Conservation (phyloP, 1,139 yeast species). For the Saccharomyces hybrid region DNA sequence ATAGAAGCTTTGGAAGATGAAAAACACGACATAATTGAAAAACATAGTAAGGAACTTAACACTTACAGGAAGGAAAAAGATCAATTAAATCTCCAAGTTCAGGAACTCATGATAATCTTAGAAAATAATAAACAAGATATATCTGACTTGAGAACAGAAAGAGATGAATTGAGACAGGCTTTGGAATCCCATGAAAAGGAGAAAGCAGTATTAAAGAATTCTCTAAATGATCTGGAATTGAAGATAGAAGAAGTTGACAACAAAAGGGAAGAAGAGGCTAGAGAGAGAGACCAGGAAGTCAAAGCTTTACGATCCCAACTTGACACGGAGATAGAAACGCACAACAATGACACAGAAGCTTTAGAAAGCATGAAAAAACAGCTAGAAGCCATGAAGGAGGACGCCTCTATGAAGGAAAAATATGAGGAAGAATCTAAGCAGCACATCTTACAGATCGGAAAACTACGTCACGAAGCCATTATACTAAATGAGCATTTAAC, state of each 20-base stretch:
- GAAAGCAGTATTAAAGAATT: conserved; percentile 17
- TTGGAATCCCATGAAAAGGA: conserved; percentile 16
- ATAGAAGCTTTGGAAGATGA: conserved; percentile 22
- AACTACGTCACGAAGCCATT: conserved; percentile 91
- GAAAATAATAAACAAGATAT: conserved; percentile 25
- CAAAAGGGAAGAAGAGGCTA: conserved; percentile 9
- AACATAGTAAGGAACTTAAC: conserved; percentile 15
- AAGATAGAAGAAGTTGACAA: conserved; percentile 15
- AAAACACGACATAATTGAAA: conserved; percentile 15
- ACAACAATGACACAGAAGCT: conserved; percentile 9
- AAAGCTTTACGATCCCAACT: conserved; percentile 19
- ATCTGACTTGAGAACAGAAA: conserved; percentile 23
- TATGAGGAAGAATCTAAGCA: conserved; percentile 54
- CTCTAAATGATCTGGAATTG: conserved; percentile 21
- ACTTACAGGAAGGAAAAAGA: conserved; percentile 12
- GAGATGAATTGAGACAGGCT: conserved; percentile 17
- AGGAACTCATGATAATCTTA: conserved; percentile 23
- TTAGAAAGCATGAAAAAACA: conserved; percentile 11
- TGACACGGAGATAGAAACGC: conserved; percentile 15
- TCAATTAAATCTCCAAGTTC: conserved; percentile 25
- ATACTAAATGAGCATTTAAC: conserved; percentile 88
- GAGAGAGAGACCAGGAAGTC: conserved; percentile 16
- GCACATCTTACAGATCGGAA: conserved; percentile 75
- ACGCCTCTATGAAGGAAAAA: conserved; percentile 22
- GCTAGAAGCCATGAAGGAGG: conserved; percentile 18